These are phyloP conservation scores for Bipolaris bicolor DNA, from an alignment of 2,329 filamentous ascomycete species.

Conservation along the genomic window DNA sequence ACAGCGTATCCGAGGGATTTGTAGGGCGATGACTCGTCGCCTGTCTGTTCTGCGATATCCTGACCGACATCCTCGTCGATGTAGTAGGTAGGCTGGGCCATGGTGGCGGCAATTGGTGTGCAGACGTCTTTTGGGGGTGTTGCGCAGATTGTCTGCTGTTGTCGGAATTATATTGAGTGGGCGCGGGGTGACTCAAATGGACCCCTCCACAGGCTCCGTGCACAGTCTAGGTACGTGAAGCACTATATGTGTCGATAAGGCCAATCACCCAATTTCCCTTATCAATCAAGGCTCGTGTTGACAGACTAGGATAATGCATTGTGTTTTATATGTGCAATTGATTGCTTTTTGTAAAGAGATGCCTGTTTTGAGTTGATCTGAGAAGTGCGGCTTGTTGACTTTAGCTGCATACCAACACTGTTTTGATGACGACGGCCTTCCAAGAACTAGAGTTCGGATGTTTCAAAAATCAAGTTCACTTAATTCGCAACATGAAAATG, in stretches of 20 bases:
- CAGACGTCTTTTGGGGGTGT: constrained; percentile 19
- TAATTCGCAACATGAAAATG: not conserved
- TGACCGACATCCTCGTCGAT: constrained; percentile 80
- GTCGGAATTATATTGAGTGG: constrained; percentile 38
- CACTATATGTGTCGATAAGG: constrained; percentile 28
- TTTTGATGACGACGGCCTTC: not conserved
- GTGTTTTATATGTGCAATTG: not conserved
- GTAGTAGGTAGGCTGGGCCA: constrained; percentile 63
- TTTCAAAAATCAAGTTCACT: not conserved
- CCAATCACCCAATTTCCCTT: constrained; percentile 15
- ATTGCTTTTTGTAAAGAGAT: not conserved
- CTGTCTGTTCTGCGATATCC: constrained; percentile 70
- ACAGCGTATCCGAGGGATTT: constrained; percentile 81
- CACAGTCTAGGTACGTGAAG: constrained; percentile 19
- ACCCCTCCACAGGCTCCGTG: constrained; percentile 20
- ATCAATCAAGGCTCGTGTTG: constrained; percentile 17
- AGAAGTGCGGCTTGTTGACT: not conserved
- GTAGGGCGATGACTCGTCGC: constrained; percentile 76
- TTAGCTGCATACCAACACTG: not conserved
- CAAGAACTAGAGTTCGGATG: not conserved
- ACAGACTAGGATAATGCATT: not conserved
- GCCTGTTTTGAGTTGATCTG: not conserved
- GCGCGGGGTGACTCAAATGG: constrained; percentile 32
- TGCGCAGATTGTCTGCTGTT: constrained; percentile 18
- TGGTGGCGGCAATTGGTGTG: constrained; percentile 39